Evolutionary conservation across 2,329 filamentous ascomycete genomes (phyloP).

Genomic region (Meredithiella fracta): DNA sequence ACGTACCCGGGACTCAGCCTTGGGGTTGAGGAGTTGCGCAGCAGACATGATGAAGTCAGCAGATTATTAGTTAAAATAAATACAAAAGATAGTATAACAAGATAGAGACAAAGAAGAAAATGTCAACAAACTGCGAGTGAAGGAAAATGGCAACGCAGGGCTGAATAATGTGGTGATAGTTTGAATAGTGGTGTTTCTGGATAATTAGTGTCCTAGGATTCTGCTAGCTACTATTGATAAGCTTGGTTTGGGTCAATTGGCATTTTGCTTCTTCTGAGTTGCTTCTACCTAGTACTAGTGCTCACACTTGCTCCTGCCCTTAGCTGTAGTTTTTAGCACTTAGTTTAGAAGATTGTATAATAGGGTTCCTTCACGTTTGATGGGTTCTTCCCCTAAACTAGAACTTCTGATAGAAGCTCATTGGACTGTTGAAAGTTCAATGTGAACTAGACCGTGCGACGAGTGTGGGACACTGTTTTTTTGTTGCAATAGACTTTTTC

Average conservation of each 20-base stretch:
- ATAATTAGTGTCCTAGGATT: constrained; percentile 1
- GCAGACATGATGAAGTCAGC: constrained; percentile 55
- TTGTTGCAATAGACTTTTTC: constrained; percentile 1
- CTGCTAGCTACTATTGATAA: background rate
- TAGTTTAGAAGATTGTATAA: background rate
- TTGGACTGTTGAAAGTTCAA: background rate
- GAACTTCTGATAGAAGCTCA: background rate
- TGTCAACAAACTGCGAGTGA: background rate
- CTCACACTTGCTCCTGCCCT: background rate
- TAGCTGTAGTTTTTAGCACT: background rate
- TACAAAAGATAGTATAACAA: constrained; percentile 23
- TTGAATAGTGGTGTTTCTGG: constrained; percentile 5
- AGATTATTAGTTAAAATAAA: constrained; percentile 21
- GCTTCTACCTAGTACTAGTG: background rate
- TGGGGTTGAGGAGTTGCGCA: constrained; percentile 94
- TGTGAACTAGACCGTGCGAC: constrained; percentile 8
- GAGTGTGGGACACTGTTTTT: background rate
- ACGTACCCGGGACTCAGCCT: constrained; percentile 89
- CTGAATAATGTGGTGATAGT: constrained; percentile 11
- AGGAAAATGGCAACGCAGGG: constrained; percentile 3
- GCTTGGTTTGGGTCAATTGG: background rate
- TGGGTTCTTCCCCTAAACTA: background rate
- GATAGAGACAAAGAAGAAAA: constrained; percentile 4
- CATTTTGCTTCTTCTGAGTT: background rate
- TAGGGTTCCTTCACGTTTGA: background rate